These are phyloP conservation scores for Ajuga reptans DNA, from an alignment of 305 asterid species.

Conservation along the genomic window DNA sequence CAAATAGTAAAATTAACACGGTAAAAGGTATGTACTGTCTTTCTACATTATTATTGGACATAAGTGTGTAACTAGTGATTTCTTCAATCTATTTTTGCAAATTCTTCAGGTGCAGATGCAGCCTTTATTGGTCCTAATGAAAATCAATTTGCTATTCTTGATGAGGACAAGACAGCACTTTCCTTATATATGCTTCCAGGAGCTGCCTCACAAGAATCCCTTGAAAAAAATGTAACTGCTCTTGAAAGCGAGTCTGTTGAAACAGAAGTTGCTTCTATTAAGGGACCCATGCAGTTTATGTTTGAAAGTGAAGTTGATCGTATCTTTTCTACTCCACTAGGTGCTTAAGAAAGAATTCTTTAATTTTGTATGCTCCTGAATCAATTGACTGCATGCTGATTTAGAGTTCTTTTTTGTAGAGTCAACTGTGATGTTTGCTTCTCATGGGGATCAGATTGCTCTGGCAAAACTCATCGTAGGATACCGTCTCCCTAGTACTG, in stretches of 20 bases:
- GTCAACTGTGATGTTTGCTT: constrained; percentile 82
- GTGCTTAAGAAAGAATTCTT: constrained; percentile 38
- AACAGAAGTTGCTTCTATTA: constrained; percentile 55
- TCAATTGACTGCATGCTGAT: constrained; percentile 29
- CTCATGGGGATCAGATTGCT: constrained; percentile 92
- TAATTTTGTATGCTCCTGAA: constrained; percentile 16
- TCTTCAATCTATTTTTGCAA: constrained; percentile 24
- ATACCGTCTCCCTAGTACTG: constrained; percentile 71
- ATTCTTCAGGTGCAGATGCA: constrained; percentile 76
- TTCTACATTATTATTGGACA: constrained; percentile 19
- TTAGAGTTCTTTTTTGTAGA: constrained; percentile 43
- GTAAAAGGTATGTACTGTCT: constrained; percentile 58
- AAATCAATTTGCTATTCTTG: constrained; percentile 83
- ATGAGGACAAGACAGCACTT: constrained; percentile 88
- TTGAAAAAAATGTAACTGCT: constrained; percentile 43
- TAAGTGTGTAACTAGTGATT: constrained; percentile 10
- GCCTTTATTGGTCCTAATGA: constrained; percentile 88
- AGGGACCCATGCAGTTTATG: constrained; percentile 89
- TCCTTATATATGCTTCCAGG: constrained; percentile 74
- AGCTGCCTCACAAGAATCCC: constrained; percentile 54
- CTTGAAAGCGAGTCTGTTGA: constrained; percentile 47
- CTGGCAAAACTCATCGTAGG: constrained; percentile 81
- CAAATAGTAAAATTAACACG: constrained; percentile 75
- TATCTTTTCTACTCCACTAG: constrained; percentile 90
- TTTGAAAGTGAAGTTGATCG: constrained; percentile 92